Evolutionary conservation across 148 eudicot genomes (phyloP).

Genomic region (Rhododendron vialii): DNA sequence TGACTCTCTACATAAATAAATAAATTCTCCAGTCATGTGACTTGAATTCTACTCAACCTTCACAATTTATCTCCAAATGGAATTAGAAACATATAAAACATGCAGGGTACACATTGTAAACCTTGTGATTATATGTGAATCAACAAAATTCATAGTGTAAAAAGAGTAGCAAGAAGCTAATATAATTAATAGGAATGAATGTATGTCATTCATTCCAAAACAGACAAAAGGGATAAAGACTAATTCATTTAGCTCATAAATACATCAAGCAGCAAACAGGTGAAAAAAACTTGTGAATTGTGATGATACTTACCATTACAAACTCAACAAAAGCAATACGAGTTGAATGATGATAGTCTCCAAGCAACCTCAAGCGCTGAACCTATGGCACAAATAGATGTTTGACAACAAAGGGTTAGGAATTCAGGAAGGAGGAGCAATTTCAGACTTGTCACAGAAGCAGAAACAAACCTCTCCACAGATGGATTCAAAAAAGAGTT

Average conservation of each 20-base stretch:
- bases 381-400: conserved; percentile 41
- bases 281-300: neutral
- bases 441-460: conserved; percentile 7
- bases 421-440: conserved; percentile 10
- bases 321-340: conserved; percentile 98
- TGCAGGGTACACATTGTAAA: neutral
- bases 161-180: neutral
- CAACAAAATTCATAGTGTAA: neutral
- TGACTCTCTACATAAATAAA: neutral
- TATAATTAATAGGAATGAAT: neutral
- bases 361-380: conserved; percentile 87
- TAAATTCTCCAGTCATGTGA: neutral
- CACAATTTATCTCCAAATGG: neutral
- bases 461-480: conserved; percentile 85
- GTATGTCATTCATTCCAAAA: neutral
- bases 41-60: neutral
- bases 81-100: neutral
- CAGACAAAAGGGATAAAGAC: neutral
- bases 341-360: conserved; percentile 90
- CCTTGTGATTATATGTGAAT: neutral
- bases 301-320: conserved; percentile 47
- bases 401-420: conserved; percentile 7
- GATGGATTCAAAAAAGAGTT: conserved; percentile 70
- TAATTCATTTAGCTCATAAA: neutral
- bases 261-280: conserved; percentile 2